Conservation (phyloP, 2,329 filamentous ascomycete species). For the Xylariaceae sp. region DNA sequence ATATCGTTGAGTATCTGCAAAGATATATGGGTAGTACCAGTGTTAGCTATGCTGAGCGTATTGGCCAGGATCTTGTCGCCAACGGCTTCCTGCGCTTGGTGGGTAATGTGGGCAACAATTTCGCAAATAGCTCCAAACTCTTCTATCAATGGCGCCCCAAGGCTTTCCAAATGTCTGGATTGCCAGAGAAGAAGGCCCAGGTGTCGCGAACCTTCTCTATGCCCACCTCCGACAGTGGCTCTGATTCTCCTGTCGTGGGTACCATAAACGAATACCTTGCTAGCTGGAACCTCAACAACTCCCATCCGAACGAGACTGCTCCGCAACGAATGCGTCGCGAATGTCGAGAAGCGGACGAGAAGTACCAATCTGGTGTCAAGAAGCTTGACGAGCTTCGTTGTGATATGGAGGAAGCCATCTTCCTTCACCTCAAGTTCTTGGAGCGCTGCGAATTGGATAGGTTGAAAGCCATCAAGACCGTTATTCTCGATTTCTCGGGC, state of each 20-base stretch:
- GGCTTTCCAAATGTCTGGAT: conserved; percentile 80
- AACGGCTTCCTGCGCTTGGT: conserved; percentile 85
- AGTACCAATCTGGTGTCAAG: conserved; percentile 81
- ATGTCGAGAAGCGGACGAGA: conserved; percentile 84
- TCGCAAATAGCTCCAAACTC: conserved; percentile 96
- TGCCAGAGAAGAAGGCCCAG: conserved; percentile 80
- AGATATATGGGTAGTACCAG: conserved; percentile 79
- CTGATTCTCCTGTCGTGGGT: conserved; percentile 77
- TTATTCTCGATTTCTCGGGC: conserved; percentile 94
- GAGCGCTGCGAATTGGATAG: conserved; percentile 96
- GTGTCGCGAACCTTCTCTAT: conserved; percentile 72
- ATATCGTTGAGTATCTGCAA: conserved; percentile 95
- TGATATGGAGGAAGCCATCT: conserved; percentile 91
- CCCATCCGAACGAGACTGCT: conserved; percentile 89
- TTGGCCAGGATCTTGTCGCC: conserved; percentile 86
- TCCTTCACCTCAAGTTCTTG: conserved; percentile 89
- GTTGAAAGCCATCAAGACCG: conserved; percentile 96
- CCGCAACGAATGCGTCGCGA: conserved; percentile 82
- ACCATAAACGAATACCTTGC: conserved; percentile 84
- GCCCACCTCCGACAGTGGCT: conserved; percentile 53
- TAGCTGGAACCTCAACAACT: conserved; percentile 89
- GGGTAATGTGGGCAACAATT: conserved; percentile 90
- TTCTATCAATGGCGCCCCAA: conserved; percentile 96
- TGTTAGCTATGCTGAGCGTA: conserved; percentile 86
- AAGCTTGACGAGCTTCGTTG: conserved; percentile 89